Conservation (phyloP, 192 early-diverging fungal species). For the Coemansia furcata region DNA sequence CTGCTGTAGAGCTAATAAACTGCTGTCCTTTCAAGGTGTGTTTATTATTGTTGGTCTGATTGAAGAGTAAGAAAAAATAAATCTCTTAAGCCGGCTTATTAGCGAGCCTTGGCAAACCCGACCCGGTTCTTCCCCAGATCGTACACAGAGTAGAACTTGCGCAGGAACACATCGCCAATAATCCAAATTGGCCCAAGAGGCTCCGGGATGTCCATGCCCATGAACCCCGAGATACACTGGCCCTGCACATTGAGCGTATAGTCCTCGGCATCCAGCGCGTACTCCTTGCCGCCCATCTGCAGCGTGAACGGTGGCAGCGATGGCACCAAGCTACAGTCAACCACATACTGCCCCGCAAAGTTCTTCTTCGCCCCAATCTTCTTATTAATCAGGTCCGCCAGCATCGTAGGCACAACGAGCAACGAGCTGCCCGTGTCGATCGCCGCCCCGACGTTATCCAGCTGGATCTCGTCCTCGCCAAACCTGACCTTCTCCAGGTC, state of each 20-base stretch:
- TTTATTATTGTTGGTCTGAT: background rate
- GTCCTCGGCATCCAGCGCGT: slow-evolving; percentile 61
- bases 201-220: slow-evolving; percentile 88
- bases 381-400: slow-evolving; percentile 89
- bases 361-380: slow-evolving; percentile 92
- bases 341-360: slow-evolving; percentile 81
- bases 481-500: slow-evolving; percentile 75
- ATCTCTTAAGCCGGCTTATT: background rate
- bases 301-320: slow-evolving; percentile 75
- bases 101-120: slow-evolving; percentile 54
- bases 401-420: slow-evolving; percentile 68
- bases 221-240: slow-evolving; percentile 78
- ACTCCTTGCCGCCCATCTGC: slow-evolving; percentile 72
- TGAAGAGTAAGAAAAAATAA: background rate
- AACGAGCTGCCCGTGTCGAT: slow-evolving; percentile 94
- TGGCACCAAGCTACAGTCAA: slow-evolving; percentile 74
- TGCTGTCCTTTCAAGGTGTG: background rate
- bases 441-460: slow-evolving; percentile 71
- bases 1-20: background rate
- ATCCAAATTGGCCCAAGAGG: slow-evolving; percentile 80
- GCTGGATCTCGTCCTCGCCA: slow-evolving; percentile 69
- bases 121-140: slow-evolving; percentile 56
- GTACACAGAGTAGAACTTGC: slow-evolving; percentile 74
- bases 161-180: slow-evolving; percentile 79
- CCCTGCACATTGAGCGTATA: slow-evolving; percentile 65